Conservation (phyloP, 1,284 basidiomycete genomes). For the Ustilago trichophora region DNA sequence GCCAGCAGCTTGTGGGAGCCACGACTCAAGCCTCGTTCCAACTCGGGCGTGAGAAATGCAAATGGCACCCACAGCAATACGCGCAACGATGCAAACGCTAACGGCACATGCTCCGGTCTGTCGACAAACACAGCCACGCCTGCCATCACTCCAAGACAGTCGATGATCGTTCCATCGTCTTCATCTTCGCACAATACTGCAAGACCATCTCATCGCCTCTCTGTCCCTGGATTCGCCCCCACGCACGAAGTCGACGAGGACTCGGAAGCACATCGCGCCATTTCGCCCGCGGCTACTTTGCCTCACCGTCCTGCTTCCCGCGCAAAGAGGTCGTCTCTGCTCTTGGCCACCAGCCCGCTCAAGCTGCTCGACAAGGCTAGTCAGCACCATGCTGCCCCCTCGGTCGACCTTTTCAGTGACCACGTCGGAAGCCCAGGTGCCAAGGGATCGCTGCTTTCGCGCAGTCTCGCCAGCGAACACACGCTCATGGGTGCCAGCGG, state of each 20-base stretch:
- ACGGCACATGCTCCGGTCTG: conserved; percentile 16
- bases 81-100: background rate
- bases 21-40: conserved; percentile 26
- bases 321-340: conserved; percentile 23
- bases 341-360: conserved; percentile 42
- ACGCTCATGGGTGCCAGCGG: conserved; percentile 51
- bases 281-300: conserved; percentile 12
- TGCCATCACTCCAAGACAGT: conserved; percentile 41
- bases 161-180: conserved; percentile 17
- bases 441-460: conserved; percentile 32
- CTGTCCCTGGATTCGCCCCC: conserved; percentile 29
- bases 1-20: conserved; percentile 50
- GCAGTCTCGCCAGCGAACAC: conserved; percentile 51
- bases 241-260: conserved; percentile 28
- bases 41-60: conserved; percentile 13
- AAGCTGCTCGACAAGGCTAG: conserved; percentile 47
- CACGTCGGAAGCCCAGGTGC: conserved; percentile 40
- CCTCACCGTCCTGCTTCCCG: conserved; percentile 14
- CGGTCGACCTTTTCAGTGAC: conserved; percentile 48
- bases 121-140: conserved; percentile 50
- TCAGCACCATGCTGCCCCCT: conserved; percentile 46
- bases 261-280: conserved; percentile 6
- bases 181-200: conserved; percentile 13
- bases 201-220: conserved; percentile 21
- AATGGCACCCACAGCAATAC: background rate